phyloP scores from a whole-genome alignment of 257 asterid genomes.

The Forsythia suspensa region DNA sequence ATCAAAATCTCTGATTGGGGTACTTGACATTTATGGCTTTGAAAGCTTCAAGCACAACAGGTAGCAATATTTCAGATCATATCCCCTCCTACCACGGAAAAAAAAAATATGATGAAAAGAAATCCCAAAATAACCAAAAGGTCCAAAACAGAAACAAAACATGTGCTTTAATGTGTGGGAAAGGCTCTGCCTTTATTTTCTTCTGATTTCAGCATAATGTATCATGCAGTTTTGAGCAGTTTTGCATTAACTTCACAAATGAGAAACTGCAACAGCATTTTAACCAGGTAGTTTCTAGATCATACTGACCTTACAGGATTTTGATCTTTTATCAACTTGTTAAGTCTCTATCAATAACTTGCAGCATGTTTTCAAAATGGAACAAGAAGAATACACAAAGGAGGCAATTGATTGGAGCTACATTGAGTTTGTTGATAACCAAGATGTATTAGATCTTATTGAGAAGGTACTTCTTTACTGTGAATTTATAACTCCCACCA shows the following conservation, averaged over 20 bases:
- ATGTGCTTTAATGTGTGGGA: conserved; percentile 18
- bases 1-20: conserved; percentile 85
- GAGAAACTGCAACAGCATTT: conserved; percentile 98
- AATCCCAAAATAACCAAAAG: conserved; percentile 6
- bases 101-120: neutral
- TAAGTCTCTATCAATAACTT: conserved; percentile 27
- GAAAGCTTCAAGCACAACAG: conserved; percentile 98
- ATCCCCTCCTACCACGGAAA: neutral
- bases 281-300: conserved; percentile 69
- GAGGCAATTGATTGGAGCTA: conserved; percentile 97
- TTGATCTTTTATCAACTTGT: conserved; percentile 23
- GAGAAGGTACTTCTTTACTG: conserved; percentile 65
- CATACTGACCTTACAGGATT: conserved; percentile 10
- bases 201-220: conserved; percentile 30
- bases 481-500: neutral
- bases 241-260: conserved; percentile 92
- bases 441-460: conserved; percentile 94
- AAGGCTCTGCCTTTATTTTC: conserved; percentile 24
- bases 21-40: conserved; percentile 93
- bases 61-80: conserved; percentile 36
- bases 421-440: conserved; percentile 97
- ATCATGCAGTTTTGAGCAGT: conserved; percentile 89
- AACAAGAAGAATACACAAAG: conserved; percentile 96
- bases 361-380: conserved; percentile 99
- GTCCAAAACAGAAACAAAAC: neutral